These are phyloP conservation scores for Litsea cubeba DNA, from an alignment of 164 flowering plant genomes.

Conservation along the genomic window DNA sequence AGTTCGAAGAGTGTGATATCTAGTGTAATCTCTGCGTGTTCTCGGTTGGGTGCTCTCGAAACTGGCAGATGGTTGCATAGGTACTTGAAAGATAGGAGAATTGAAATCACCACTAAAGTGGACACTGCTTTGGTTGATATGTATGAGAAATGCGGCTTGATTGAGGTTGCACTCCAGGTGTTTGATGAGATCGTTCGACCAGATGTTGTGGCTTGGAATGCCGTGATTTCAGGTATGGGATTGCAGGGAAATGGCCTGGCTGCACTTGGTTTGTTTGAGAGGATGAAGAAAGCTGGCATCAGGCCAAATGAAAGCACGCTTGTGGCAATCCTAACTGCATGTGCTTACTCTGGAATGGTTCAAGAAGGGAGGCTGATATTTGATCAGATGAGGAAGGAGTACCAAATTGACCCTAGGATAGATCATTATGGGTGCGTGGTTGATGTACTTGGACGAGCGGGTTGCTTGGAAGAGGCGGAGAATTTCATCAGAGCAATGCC, in stretches of 20 bases:
- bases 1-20: not conserved
- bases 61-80: not conserved
- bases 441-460: conserved; percentile 6
- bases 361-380: not conserved
- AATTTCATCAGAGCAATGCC: conserved; percentile 2
- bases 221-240: not conserved
- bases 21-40: not conserved
- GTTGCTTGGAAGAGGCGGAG: not conserved
- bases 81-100: not conserved
- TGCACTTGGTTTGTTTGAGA: not conserved
- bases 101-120: conserved; percentile 11
- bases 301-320: not conserved
- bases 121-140: conserved; percentile 5
- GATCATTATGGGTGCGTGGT: conserved; percentile 6
- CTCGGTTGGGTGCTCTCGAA: not conserved
- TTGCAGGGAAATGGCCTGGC: not conserved
- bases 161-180: conserved; percentile 13
- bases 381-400: not conserved
- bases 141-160: conserved; percentile 2
- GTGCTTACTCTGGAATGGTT: not conserved
- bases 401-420: conserved; percentile 1
- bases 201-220: conserved; percentile 1
- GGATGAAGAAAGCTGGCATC: not conserved
- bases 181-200: conserved; percentile 7
- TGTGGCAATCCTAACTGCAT: not conserved